A percentile compares a stretch with the other conserved stretches of the same genome.
Conservation (phyloP, 345 rosid species). For the Citrus mangshanensis region DNA sequence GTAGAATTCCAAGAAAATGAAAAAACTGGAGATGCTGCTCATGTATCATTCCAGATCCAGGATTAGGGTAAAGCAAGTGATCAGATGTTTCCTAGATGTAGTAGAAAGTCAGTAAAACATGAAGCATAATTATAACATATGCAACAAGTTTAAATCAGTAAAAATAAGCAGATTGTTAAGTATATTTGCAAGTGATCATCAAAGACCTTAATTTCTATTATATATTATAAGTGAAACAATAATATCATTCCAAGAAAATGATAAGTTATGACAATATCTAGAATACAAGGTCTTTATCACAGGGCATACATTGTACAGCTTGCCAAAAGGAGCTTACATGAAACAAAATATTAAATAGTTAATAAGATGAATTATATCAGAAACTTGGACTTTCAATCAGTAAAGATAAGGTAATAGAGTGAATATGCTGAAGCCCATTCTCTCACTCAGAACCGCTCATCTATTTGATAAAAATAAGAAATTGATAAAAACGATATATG, state of each 20-base stretch:
- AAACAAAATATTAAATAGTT: not conserved
- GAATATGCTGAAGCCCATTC: not conserved
- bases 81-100: conserved; percentile 82
- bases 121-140: not conserved
- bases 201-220: not conserved
- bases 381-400: not conserved
- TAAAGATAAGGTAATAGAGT: not conserved
- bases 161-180: not conserved
- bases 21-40: conserved; percentile 97
- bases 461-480: not conserved
- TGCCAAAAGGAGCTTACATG: not conserved
- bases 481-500: not conserved
- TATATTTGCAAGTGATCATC: not conserved
- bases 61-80: conserved; percentile 97
- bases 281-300: not conserved
- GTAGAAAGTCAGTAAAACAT: conserved; percentile 10
- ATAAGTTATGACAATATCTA: not conserved
- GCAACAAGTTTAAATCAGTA: not conserved
- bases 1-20: conserved; percentile 89
- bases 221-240: not conserved
- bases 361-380: not conserved
- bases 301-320: not conserved
- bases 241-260: not conserved
- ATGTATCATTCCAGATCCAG: conserved; percentile 97
- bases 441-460: not conserved